Percentiles rank a stretch among this genome's conserved stretches.
Evolutionary conservation across 805 yeast species (phyloP).

Genomic region (Brettanomyces sp.): DNA sequence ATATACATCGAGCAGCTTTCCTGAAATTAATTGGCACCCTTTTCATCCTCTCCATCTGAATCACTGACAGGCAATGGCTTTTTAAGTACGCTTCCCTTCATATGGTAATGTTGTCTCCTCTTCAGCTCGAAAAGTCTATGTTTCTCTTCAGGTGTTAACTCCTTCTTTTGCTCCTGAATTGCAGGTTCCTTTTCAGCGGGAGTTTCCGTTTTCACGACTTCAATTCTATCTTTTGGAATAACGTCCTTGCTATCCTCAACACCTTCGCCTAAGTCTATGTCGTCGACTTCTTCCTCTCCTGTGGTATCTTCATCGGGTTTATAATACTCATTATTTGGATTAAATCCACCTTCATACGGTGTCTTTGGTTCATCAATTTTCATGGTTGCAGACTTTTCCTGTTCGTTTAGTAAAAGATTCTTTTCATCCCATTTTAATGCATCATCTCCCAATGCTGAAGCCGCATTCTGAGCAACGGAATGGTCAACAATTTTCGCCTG

Average conservation of each 20-base stretch:
- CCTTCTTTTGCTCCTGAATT: constrained; percentile 19
- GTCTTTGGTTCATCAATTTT: constrained; percentile 93
- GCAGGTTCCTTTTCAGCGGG: constrained; percentile 4
- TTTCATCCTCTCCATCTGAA: constrained; percentile 19
- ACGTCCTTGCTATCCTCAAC: constrained; percentile 11
- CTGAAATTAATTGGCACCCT: neutral
- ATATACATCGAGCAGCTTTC: too few species aligned
- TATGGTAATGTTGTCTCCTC: constrained; percentile 73
- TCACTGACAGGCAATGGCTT: constrained; percentile 25
- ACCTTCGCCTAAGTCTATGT: constrained; percentile 26
- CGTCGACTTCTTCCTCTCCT: constrained; percentile 29
- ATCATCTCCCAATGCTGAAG: constrained; percentile 17
- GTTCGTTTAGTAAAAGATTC: constrained; percentile 66
- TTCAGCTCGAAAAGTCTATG: constrained; percentile 65
- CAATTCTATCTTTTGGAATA: constrained; percentile 9
- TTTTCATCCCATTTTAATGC: constrained; percentile 80
- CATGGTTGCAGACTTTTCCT: constrained; percentile 64
- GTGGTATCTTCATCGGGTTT: constrained; percentile 40
- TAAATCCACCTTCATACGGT: constrained; percentile 85
- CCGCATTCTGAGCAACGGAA: constrained; percentile 10
- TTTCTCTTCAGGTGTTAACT: constrained; percentile 45
- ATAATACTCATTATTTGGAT: constrained; percentile 75
- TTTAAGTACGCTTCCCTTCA: constrained; percentile 40
- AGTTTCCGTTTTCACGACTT: constrained; percentile 7
- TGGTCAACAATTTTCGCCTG: constrained; percentile 14